Evolutionary conservation across 83 land plant species (phyloP), one percentile per base, ranked within the genome.

Genomic region (Larix sibirica): DNA sequence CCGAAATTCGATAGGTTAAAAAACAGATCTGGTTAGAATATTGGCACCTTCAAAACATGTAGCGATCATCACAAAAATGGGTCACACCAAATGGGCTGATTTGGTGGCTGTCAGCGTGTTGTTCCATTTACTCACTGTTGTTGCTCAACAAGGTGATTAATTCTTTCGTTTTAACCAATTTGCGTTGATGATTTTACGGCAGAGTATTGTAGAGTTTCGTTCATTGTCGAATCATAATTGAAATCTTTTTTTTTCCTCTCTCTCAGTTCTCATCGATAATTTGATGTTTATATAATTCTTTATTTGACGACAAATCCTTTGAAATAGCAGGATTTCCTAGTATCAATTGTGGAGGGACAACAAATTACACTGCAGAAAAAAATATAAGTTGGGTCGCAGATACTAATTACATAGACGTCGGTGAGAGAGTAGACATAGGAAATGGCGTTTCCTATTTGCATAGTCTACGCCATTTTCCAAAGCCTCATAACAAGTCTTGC

Each of bases 121-220:
- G 18, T 68, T 16, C 6, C 18, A 18, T 40, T 20, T 68, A 16
- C 28, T 28, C 28, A 28, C 28, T 28, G 40, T 16, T 36, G 5
- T 36, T 68, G 73, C 73, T 68, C 73, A 68, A 68, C 73, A 18
- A 68, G 73, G 73, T 68, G 73, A 18, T 12, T 68, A 4, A 14
- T 16, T 3, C 4, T 68, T 31, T 31, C 17, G 0, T 33, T 6
- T 5, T 42, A 42, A 42, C 5, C 47, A 42, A 42, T 42, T 5
- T 7, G 6, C 6, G 5, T 6, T 6, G 6, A 33, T 28, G 31
- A 33, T 33, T 18, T 10, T 18, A 9, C 16, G 33, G 13, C 31
- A 1, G 33, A 2, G 47, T 5, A 5, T 42, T 42, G 47, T 42
- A 5, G 47, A 42, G 2, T 42, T 28, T 28, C 28, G 28, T 28